Base-by-base conservation (phyloP, 148 eudicot genomes). In the Rhododendron griersonianum region DNA sequence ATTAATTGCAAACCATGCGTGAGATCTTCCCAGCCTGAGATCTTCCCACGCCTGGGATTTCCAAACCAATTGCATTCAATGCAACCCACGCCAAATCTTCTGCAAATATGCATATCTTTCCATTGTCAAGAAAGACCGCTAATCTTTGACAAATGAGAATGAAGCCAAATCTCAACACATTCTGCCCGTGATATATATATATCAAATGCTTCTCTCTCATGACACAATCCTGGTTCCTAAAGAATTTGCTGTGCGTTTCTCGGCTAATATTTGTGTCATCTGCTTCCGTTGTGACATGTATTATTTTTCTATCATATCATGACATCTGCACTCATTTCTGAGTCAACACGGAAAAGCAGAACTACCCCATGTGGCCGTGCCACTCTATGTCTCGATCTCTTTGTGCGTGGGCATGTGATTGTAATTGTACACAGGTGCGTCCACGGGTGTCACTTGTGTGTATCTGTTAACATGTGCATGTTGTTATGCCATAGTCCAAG, bases 191-290 rank as follows among this genome's bases (percentile, higher is more conserved):
- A 98, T 91, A 93, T 92, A 18, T 98, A 95, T 89, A 18, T 98
- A 95, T 89, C 89, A 95, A 84, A 95, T 95, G 98, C 99, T 98
- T 89, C 91, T 91, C 75, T 92, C 96, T 53, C 98, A 98, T 90
- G 88, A 89, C 79, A 87, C 94, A 83, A 91, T 90, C 87, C 88
- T 96, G 80, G 87, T 91, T 89, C 95, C 93, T 14, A 98, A 98
- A 91, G 99, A 98, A 90, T 95, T 95, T 90, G 91, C 99, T 61
- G 98, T 97, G 86, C 89, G 98, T 90, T 86, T 84, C 74, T 84
- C 1, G 15, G 73, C 81, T 23, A 44, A 18, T 11, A 23, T 75
- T 84, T 77, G 37, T 35, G 41, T 39, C 50, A 50, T 47, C 14
- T 57, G 23, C 30, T 84, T 73, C 80, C 39, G 9, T 14, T 10